Evolutionary conservation across 2,329 filamentous ascomycete species (phyloP).

Genomic region (Pseudogymnoascus sp.): DNA sequence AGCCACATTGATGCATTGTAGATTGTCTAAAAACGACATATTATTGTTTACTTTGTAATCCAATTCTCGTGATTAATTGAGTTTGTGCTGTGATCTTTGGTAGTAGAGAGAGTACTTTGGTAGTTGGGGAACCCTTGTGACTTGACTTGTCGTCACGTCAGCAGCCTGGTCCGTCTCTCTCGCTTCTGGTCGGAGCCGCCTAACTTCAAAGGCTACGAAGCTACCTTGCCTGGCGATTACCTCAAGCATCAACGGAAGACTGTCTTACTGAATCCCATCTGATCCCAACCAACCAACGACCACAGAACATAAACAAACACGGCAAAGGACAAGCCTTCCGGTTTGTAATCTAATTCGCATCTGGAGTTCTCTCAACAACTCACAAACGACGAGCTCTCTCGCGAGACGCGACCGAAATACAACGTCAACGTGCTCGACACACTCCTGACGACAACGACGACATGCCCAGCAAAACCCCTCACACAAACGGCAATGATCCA

Average conservation of each 20-base stretch:
- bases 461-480: conserved; percentile 67
- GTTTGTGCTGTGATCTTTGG: not conserved
- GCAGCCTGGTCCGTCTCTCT: conserved; percentile 3
- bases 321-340: not conserved
- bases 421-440: conserved; percentile 2
- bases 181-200: conserved; percentile 7
- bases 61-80: not conserved
- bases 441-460: conserved; percentile 20
- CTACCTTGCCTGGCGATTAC: conserved; percentile 7
- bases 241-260: conserved; percentile 7
- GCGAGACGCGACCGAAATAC: conserved; percentile 3
- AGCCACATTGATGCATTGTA: not conserved
- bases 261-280: not conserved
- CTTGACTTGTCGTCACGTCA: conserved; percentile 3
- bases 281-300: not conserved
- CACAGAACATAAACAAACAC: not conserved
- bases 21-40: not conserved
- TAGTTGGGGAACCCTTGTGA: conserved; percentile 4
- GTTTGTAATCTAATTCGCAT: conserved; percentile 1
- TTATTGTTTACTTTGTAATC: conserved; percentile 1
- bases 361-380: not conserved
- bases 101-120: not conserved
- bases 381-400: conserved; percentile 5
- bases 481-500: conserved; percentile 58
- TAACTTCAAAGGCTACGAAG: conserved; percentile 8